Base-by-base conservation (phyloP, 176 grass and related monocot species). In the Carex kokanica region DNA sequence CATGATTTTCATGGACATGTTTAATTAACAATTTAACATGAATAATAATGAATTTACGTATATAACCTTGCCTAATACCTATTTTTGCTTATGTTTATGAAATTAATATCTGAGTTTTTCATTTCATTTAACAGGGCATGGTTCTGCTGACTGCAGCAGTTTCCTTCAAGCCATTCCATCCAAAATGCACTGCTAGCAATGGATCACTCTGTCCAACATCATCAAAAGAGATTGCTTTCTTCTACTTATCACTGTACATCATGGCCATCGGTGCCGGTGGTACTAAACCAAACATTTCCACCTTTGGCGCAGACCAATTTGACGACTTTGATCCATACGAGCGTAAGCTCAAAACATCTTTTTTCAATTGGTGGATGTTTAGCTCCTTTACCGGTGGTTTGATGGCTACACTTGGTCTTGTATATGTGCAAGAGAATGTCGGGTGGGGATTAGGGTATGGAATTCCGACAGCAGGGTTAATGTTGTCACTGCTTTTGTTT, bases 241-340 rank as follows among this genome's bases (percentile, higher is more conserved):
- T 90, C 82, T 87, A 87, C 27, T 45, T 12, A 12, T 23, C 85
- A 9, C 82, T 90, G 2, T 90, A 90, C 45, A 59, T 87, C 75
- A 68, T 87, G 58, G 88, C 88, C 17, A 10, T 90, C 2, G 88
- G 88, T 23, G 85, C 88, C 0, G 88, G 88, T 0, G 88, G 88
- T 17, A 90, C 88, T 4, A 90, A 90, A 69, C 88, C 88, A 12
- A 90, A 90, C 58, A 90, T 90, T 40, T 90, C 88, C 23, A 90
- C 88, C 0, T 87, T 90, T 13, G 85, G 88, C 12, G 88, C 88
- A 24, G 88, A 90, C 45, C 88, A 90, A 58, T 90, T 90, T 53
- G 88, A 90, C 5, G 88, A 90, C 27, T 90, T 85, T 21, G 82
- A 90, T 56, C 66, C 82, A 20, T 54, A 77, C 17, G 80, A 87